Base-by-base conservation (phyloP, 2,329 filamentous ascomycete species). In the Allantophomopsis lycopodina region DNA sequence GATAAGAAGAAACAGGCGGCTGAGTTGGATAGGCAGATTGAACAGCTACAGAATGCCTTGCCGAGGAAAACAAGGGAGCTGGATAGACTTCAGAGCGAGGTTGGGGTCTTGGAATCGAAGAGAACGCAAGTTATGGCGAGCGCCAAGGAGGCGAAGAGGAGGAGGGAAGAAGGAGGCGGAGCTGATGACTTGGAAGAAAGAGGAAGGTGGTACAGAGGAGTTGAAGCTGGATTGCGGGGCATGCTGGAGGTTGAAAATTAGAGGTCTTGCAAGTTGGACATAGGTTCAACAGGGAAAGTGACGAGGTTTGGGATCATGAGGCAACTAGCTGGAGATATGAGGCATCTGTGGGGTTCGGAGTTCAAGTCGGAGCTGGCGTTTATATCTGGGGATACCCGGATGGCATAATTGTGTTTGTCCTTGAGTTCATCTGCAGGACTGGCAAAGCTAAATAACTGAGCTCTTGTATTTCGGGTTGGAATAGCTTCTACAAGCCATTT, bases 171-270 rank as follows among this genome's bases (percentile, higher is more conserved):
- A 10, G 73, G 75, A 5, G 79, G 78, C 5, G 72, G 76, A 33
- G 73, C 74, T 13, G 82, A 86, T 50, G 81, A 88, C 50, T 57
- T 87, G 23, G 83, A 88, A 55, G 79, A 83, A 57, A 70, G 76
- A 49, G 83, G 79, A 5, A 66, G 82, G 47, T 89, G 83, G 83
- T 76, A 78, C 60, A 71, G 74, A 47, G 78, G 77, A 14, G 76
- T 74, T n/a, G 81, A 86, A 53, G 61, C 63, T 7, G 69, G 60
- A 12, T 56, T 87, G 55, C 74, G 63, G 52, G 66, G 71, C 42
- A 74, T 83, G 60, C 54, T 86, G 48, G 74, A 77, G 46, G 62
- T 76, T 13, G 58, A 69, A 48, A 56, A 54, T 33, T 63, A 38
- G 47, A 18, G 16, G 23, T 28, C 23, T 28, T 28, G 18, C 32